Evolutionary conservation across 2,329 filamentous ascomycete species (phyloP).

Genomic region (Cryphonectria radicalis): DNA sequence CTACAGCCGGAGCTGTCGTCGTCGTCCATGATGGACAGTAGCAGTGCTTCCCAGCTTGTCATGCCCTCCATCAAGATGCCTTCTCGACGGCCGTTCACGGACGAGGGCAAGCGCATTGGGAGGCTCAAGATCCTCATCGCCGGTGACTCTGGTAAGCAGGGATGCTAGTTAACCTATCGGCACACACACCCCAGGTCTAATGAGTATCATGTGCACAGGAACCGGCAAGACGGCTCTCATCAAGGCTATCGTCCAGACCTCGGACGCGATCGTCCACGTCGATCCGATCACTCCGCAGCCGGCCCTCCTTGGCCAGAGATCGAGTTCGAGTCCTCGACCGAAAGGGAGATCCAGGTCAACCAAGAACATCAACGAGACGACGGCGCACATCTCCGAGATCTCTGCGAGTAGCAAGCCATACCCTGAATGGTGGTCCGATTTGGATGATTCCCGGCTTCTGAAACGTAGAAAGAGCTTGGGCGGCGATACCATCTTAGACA

Average conservation of each 20-base stretch:
- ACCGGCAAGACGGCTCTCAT: slow-evolving; percentile 90
- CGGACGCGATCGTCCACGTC: slow-evolving; percentile 92
- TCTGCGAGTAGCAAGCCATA: slow-evolving; percentile 83
- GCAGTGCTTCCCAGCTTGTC: slow-evolving; percentile 76
- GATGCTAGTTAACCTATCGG: background rate
- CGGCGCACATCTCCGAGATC: slow-evolving; percentile 62
- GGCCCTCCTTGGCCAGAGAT: slow-evolving; percentile 31
- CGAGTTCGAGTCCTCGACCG: slow-evolving; percentile 33
- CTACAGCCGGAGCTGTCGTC: slow-evolving; percentile 50
- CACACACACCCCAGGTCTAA: slow-evolving; percentile 10
- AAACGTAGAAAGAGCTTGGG: slow-evolving; percentile 71
- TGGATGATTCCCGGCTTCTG: slow-evolving; percentile 64
- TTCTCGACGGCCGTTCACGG: slow-evolving; percentile 84
- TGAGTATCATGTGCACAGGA: slow-evolving; percentile 53
- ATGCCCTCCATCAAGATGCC: slow-evolving; percentile 98
- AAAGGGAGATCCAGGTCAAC: slow-evolving; percentile 26
- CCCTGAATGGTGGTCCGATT: slow-evolving; percentile 85
- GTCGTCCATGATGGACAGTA: slow-evolving; percentile 48
- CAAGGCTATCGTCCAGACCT: slow-evolving; percentile 82
- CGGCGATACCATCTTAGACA: slow-evolving; percentile 80
- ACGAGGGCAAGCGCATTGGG: slow-evolving; percentile 81
- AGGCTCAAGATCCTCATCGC: slow-evolving; percentile 88
- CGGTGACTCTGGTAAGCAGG: slow-evolving; percentile 68
- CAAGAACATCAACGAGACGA: slow-evolving; percentile 39
- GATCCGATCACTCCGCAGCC: slow-evolving; percentile 61